Percentiles rank a stretch among this genome's conserved stretches.
phyloP scores from a whole-genome alignment of 177 flowering plant genomes.

The Tripterygium wilfordii region DNA sequence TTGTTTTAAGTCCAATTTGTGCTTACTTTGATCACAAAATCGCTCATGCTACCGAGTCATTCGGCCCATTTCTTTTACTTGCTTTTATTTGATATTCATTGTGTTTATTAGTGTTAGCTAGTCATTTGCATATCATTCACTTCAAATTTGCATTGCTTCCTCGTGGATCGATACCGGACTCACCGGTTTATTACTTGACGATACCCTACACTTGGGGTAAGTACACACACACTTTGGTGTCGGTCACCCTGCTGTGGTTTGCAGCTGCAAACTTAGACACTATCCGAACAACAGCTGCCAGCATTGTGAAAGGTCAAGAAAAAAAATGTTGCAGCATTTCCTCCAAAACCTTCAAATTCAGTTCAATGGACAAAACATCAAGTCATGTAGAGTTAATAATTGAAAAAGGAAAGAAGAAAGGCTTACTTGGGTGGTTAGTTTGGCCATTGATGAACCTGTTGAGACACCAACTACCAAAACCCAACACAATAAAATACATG shows the following conservation, averaged over 20 bases:
- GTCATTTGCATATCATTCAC: too few species aligned
- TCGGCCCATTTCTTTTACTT: too few species aligned
- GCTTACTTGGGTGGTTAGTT: constrained; percentile 63
- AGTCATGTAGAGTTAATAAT: neutral
- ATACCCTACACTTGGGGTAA: too few species aligned
- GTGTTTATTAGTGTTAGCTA: too few species aligned
- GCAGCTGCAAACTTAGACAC: constrained; percentile 70
- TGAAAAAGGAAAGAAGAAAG: neutral
- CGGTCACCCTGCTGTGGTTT: constrained; percentile 61
- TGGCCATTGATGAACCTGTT: constrained; percentile 80
- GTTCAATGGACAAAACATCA: neutral
- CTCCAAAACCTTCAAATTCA: constrained; percentile 56
- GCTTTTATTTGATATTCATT: too few species aligned
- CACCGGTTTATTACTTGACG: too few species aligned
- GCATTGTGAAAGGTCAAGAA: constrained; percentile 60
- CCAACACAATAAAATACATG: constrained; percentile 62
- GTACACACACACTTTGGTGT: too few species aligned
- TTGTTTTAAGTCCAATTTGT: too few species aligned
- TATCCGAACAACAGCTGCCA: constrained; percentile 68
- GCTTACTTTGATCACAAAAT: too few species aligned
- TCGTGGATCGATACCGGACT: too few species aligned
- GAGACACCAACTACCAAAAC: constrained; percentile 86
- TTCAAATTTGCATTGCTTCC: too few species aligned
- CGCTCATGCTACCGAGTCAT: too few species aligned
- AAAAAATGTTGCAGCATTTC: constrained; percentile 75